These are phyloP conservation scores for Plasmodium reichenowi DNA, from an alignment of 169 alveolate genomes.

Conservation along the genomic window DNA sequence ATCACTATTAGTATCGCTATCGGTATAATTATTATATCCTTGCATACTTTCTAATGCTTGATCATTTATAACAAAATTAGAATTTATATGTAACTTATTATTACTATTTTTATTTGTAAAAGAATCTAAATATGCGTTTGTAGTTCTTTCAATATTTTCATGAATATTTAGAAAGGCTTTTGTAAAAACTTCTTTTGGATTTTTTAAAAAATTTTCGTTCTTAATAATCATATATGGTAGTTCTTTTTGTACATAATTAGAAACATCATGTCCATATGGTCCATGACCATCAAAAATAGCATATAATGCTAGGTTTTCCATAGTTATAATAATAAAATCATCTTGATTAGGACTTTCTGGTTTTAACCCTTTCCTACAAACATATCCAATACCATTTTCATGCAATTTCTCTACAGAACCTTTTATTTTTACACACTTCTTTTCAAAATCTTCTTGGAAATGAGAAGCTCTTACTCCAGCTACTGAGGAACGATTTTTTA, in stretches of 20 bases:
- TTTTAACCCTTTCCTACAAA: constrained; percentile 90
- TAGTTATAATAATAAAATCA: constrained; percentile 82
- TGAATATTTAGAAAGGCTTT: constrained; percentile 60
- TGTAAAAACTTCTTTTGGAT: constrained; percentile 73
- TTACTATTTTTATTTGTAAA: constrained; percentile 4
- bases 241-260: constrained; percentile 85
- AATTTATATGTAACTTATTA: not conserved
- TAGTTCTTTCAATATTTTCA: constrained; percentile 50
- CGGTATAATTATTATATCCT: not conserved
- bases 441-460: constrained; percentile 77
- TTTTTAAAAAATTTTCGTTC: constrained; percentile 60
- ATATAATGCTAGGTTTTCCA: constrained; percentile 82
- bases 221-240: constrained; percentile 81
- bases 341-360: constrained; percentile 93
- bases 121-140: constrained; percentile 40
- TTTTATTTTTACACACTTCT: constrained; percentile 74
- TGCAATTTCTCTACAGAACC: constrained; percentile 61
- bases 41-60: not conserved
- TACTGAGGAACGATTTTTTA: constrained; percentile 67
- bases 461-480: constrained; percentile 77
- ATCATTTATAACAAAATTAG: not conserved
- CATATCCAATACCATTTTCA: constrained; percentile 86
- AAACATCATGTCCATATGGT: constrained; percentile 91
- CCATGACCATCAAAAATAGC: constrained; percentile 95
- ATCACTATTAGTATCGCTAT: not conserved